These are phyloP conservation scores for Entamoeba histolytica DNA, from an alignment of 208 protist genomes.

Conservation along the genomic window DNA sequence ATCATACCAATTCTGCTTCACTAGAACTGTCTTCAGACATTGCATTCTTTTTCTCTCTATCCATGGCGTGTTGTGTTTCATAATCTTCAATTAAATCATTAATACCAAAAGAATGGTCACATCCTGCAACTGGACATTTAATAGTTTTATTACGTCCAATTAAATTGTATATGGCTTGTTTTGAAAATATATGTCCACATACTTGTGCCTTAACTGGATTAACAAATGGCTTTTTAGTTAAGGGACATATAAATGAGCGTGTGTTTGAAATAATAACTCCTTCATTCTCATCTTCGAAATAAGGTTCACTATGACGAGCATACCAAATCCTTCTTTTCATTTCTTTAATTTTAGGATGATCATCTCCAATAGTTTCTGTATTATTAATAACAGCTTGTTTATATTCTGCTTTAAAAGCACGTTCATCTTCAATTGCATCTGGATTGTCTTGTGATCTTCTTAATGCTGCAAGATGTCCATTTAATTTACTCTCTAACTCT, in stretches of 20 bases:
- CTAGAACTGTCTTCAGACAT: not conserved
- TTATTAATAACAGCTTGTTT: not conserved
- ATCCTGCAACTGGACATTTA: not conserved
- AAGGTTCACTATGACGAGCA: not conserved
- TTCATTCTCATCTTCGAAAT: not conserved
- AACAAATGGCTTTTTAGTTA: not conserved
- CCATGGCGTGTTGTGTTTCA: not conserved
- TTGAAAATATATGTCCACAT: not conserved
- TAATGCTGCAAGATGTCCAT: not conserved
- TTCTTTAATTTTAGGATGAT: not conserved
- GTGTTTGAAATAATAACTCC: not conserved
- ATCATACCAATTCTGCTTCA: not conserved
- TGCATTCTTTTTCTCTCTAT: not conserved
- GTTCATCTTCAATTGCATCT: not conserved
- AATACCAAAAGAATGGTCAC: not conserved
- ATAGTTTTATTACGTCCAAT: not conserved
- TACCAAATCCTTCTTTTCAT: not conserved
- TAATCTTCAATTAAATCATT: not conserved
- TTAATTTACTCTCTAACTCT: not conserved
- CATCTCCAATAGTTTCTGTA: not conserved
- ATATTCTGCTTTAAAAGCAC: not conserved
- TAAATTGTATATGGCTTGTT: not conserved
- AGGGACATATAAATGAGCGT: not conserved
- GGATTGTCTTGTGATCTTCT: not conserved
- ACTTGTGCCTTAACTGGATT: not conserved